These are phyloP conservation scores for Misopates orontium DNA, from an alignment of 257 asterid genomes.

Conservation along the genomic window DNA sequence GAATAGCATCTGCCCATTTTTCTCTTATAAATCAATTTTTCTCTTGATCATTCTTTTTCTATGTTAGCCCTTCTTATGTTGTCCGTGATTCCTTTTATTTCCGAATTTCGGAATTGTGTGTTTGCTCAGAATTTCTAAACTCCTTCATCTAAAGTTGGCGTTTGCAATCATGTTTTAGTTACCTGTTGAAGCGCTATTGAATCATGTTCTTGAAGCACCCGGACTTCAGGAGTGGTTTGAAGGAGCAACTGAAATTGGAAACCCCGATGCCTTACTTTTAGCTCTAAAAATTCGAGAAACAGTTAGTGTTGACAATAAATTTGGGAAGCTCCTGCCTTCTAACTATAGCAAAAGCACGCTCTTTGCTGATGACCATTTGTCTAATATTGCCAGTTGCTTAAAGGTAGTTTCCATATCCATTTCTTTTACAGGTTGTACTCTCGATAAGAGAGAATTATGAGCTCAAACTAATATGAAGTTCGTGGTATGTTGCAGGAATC, in stretches of 20 bases:
- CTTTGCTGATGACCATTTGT: slow-evolving; percentile 62
- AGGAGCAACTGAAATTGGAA: slow-evolving; percentile 72
- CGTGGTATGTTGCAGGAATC: slow-evolving; percentile 67
- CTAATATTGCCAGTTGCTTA: slow-evolving; percentile 65
- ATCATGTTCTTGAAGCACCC: slow-evolving; percentile 79
- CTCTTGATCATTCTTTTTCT: not conserved
- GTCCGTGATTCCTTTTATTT: not conserved
- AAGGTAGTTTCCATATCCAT: slow-evolving; percentile 53
- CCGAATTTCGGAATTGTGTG: slow-evolving; percentile 6
- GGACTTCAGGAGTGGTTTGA: slow-evolving; percentile 86
- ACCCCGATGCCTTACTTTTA: slow-evolving; percentile 87
- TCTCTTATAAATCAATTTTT: not conserved
- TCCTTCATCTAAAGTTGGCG: slow-evolving; percentile 27
- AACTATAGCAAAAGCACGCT: slow-evolving; percentile 61
- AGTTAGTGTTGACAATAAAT: slow-evolving; percentile 46
- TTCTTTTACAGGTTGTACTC: slow-evolving; percentile 11
- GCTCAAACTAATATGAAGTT: slow-evolving; percentile 25
- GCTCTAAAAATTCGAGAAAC: slow-evolving; percentile 75
- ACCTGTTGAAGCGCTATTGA: slow-evolving; percentile 56
- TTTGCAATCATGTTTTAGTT: slow-evolving; percentile 48
- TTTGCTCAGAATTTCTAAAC: slow-evolving; percentile 13
- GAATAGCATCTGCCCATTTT: not conserved
- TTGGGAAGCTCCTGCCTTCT: slow-evolving; percentile 76
- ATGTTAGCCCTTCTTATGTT: not conserved
- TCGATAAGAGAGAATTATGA: slow-evolving; percentile 11